Evolutionary conservation across 345 rosid genomes (phyloP), one percentile per base, ranked within the genome.

Genomic region (Lumnitzera littorea): DNA sequence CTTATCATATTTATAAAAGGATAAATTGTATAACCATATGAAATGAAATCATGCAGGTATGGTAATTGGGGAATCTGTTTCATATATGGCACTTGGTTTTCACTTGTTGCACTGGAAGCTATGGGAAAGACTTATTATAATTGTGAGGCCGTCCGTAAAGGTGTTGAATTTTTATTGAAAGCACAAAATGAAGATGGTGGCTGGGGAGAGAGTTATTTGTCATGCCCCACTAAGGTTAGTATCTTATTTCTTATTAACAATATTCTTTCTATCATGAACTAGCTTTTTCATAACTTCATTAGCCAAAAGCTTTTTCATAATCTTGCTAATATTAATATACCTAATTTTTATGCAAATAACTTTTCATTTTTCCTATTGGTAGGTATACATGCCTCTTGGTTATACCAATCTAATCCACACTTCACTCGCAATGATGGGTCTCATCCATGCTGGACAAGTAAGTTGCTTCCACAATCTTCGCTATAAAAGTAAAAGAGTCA

Each of bases 21-120:
- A 36, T 5, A 36, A 36, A 36, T 36, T 36, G 7, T 36, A 4
- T 36, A 27, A 2, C 15, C 13, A 46, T 11, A 16, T 50, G 46
- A 13, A 17, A 65, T 27, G 29, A 56, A 13, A 20, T 47, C 24
- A 41, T 27, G 17, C 51, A 67, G 70, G 70, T 83, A 82, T 57
- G 88, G 88, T 10, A 71, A 72, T 12, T 83, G 88, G 88, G 84
- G 88, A 46, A 59, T 83, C 47, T 83, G 83, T 70, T 83, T 83
- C 76, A 64, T 64, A 17, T 83, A 83, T 51, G 81, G 74, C 10
- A 70, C 88, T n/a, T 67, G 74, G 74, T 80, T 83, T 62, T 77
- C 79, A 10, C 79, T 80, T 24, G 69, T 46, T 46, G 88, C 67
- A 0, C 75, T 81, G 48, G 67, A 73, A 31, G 78, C 84, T 16